Base-by-base conservation (phyloP, 2,329 filamentous ascomycete species). In the Aspergillus terreus region DNA sequence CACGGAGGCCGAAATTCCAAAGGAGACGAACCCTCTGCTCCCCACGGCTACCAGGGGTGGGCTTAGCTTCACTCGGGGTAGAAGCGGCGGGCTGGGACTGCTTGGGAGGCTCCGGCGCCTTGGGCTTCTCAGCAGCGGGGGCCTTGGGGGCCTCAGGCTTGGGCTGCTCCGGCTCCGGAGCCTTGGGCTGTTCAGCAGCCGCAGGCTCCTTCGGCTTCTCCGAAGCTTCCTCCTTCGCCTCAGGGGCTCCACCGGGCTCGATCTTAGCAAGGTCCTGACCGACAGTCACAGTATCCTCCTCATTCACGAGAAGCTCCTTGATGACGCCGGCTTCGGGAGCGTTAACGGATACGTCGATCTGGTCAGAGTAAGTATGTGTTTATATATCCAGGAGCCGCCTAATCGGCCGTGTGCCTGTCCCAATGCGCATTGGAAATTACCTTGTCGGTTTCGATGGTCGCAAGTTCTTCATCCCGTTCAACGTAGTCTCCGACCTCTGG, bases 381-480 rank as follows among this genome's bases (percentile, higher is more conserved):
- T 15, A 30, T 32, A 21, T 1, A 15, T 12, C 10, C 11, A 7
- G 2, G 4, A 32, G 11, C 19, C 23, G 23, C n/a, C 12, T 6
- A 9, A 11, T 30, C 27, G 27, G 27, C 27, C 27, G 7, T 11
- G 9, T 30, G 27, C 6, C 3, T 11, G 27, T 30, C 27, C 27
- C 27, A 7, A 30, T 6, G 27, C 27, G 27, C 27, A 30, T 30
- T 15, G 19, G 14, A 12, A 51, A 71, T 57, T 77, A 90, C 90
- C 85, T 99, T 99, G 82, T 99, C 94, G 12, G 94, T 99, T 76
- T 99, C 94, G 67, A 99, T 99, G 46, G 92, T 96, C 30, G 94
- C 94, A 71, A 99, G 92, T 73, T 99, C 94, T 76, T 97, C 94
- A 68, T 99, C 94, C 65, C 87, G 86, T 77, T 95, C 91, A 47